phyloP scores from a whole-genome alignment of 495 filamentous ascomycete genomes.

The Aspergillus asperescens region DNA sequence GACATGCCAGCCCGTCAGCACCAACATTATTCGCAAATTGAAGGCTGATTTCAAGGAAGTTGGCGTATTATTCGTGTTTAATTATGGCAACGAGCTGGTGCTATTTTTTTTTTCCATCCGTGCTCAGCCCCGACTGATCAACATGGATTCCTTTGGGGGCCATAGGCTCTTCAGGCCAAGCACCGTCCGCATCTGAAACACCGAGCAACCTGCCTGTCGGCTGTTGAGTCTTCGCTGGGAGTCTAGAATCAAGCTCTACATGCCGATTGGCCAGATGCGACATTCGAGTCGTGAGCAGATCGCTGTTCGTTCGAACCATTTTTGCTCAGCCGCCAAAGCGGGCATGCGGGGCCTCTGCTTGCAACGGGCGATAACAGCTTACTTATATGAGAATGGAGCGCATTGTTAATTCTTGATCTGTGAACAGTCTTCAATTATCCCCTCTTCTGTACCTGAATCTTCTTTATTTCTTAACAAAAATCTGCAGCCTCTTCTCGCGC shows the following conservation, averaged over 20 bases:
- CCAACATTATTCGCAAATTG: not conserved
- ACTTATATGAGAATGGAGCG: not conserved
- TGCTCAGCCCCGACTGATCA: conserved; percentile 13
- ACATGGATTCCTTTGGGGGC: not conserved
- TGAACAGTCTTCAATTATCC: not conserved
- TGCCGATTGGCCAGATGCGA: conserved; percentile 8
- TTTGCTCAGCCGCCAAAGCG: conserved; percentile 8
- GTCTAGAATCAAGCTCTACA: not conserved
- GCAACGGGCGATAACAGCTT: not conserved
- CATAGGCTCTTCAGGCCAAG: conserved; percentile 2
- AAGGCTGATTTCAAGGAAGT: not conserved
- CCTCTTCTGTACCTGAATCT: not conserved
- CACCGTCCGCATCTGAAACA: conserved; percentile 11
- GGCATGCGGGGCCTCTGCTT: conserved; percentile 5
- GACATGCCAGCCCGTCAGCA: conserved; percentile 13
- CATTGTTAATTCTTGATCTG: not conserved
- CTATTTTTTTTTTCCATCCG: conserved; percentile 4
- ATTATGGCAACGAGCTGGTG: conserved; percentile 6
- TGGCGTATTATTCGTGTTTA: not conserved
- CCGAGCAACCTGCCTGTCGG: conserved; percentile 5
- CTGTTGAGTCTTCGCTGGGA: not conserved
- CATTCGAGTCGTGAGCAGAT: not conserved
- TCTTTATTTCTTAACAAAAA: not conserved
- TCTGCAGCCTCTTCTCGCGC: not conserved
- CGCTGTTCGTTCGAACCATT: conserved; percentile 4